A percentile compares a stretch with the other conserved stretches of the same genome.
These are phyloP conservation scores for Fusarium euwallaceae DNA, from an alignment of 2,329 filamentous ascomycete species.

Conservation along the genomic window DNA sequence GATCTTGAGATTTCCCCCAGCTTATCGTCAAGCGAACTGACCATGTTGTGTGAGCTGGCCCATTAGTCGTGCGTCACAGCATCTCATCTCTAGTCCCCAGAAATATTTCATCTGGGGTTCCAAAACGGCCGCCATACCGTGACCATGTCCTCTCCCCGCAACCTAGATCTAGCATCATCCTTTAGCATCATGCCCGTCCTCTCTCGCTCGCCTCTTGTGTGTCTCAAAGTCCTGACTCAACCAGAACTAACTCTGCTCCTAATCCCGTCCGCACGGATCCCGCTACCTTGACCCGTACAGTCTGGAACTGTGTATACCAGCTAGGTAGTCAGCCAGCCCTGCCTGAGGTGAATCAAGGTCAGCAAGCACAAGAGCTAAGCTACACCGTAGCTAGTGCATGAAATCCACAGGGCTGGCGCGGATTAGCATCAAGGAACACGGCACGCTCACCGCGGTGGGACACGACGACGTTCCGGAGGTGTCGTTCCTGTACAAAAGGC, in stretches of 20 bases:
- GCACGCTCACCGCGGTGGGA: constrained; percentile 35
- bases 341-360: constrained; percentile 22
- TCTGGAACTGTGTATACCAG: constrained; percentile 12
- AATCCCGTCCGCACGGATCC: constrained; percentile 18
- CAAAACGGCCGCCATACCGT: background rate
- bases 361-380: constrained; percentile 6
- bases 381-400: constrained; percentile 11
- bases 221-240: constrained; percentile 24
- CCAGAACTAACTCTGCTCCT: background rate
- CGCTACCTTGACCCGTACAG: constrained; percentile 24
- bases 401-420: constrained; percentile 18
- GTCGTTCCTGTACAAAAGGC: background rate
- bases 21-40: constrained; percentile 19
- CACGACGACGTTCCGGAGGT: constrained; percentile 1
- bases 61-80: background rate
- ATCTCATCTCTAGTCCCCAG: constrained; percentile 9
- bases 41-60: constrained; percentile 4
- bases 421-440: constrained; percentile 13
- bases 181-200: background rate
- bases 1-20: constrained; percentile 26
- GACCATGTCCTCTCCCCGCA: background rate
- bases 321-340: background rate
- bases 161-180: background rate
- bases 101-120: background rate
- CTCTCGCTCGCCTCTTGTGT: background rate